Conservation (phyloP, 169 alveolate species). For the Amoebophrya sp. region DNA sequence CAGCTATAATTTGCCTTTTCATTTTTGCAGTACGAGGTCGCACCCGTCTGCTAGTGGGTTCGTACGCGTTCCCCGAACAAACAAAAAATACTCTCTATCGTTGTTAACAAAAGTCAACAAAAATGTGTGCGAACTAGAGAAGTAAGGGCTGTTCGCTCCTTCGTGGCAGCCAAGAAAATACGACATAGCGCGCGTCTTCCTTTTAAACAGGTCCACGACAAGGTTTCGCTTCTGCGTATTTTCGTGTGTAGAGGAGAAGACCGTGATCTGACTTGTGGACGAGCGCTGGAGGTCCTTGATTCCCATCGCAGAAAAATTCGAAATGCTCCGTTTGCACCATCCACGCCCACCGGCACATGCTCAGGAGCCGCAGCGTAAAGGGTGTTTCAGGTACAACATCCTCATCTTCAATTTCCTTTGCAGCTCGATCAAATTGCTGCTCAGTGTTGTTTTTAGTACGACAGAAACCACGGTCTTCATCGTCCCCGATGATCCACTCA, state of each 20-base stretch:
- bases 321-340: background rate
- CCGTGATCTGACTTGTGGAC: constrained; percentile 7
- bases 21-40: too few relatives aligned
- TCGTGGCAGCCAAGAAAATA: too few relatives aligned
- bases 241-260: background rate
- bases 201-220: too few relatives aligned
- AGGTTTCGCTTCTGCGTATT: too few relatives aligned
- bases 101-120: too few relatives aligned
- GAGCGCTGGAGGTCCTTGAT: background rate
- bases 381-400: background rate
- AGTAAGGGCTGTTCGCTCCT: too few relatives aligned
- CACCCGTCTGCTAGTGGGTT: too few relatives aligned
- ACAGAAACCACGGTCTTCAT: background rate
- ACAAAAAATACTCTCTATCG: too few relatives aligned
- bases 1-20: too few relatives aligned
- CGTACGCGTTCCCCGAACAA: too few relatives aligned
- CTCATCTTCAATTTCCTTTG: background rate
- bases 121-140: too few relatives aligned
- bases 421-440: background rate
- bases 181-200: too few relatives aligned
- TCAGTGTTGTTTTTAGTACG: background rate
- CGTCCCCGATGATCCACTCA: background rate
- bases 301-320: background rate
- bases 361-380: background rate
- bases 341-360: constrained; percentile 9